Base-by-base conservation (phyloP, 140 eudicot genomes). In the Anethum foeniculum region DNA sequence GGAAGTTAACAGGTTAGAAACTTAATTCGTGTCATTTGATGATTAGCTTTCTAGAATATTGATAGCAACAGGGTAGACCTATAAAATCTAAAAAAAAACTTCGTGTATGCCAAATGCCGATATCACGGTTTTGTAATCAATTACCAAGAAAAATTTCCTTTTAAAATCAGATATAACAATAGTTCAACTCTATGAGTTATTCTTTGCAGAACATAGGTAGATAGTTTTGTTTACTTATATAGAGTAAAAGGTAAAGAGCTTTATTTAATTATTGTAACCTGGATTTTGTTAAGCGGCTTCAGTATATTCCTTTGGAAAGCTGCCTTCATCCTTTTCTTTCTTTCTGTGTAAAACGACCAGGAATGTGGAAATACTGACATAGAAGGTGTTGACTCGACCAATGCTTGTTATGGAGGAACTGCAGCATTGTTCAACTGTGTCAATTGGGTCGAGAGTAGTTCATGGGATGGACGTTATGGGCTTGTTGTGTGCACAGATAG, bases 381-480 rank as follows among this genome's bases (percentile, higher is more conserved):
- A 5, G 75, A 74, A 74, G 77, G 98, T 43, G 98, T 94, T 79
- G 98, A 94, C 87, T 94, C 98, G 43, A 92, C 92, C 81, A 94
- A 94, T 56, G 98, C 97, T 2, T 94, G 97, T 81, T 94, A 94
- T 78, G 97, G 98, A 38, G 98, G 98, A 83, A 94, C 97, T 60
- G 98, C 97, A 78, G 98, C 98, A 21, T 85, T 94, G 69, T 89
- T 94, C 82, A 94, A 94, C 85, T 94, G 98, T 80, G 96, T 94
- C 75, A 94, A 94, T 79, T 93, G 98, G 97, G 94, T 93, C 52
- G 98, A 93, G 82, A 93, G 97, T 65, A 88, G 83, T 82, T 93
- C 98, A 44, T 93, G 98, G 98, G 98, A 93, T 86, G 98, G 97
- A n/a, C 90, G 98, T 52, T 93, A 89, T 83, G 98, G 97, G 15